phyloP scores from a whole-genome alignment of 345 rosid genomes.

The Mangifera indica region DNA sequence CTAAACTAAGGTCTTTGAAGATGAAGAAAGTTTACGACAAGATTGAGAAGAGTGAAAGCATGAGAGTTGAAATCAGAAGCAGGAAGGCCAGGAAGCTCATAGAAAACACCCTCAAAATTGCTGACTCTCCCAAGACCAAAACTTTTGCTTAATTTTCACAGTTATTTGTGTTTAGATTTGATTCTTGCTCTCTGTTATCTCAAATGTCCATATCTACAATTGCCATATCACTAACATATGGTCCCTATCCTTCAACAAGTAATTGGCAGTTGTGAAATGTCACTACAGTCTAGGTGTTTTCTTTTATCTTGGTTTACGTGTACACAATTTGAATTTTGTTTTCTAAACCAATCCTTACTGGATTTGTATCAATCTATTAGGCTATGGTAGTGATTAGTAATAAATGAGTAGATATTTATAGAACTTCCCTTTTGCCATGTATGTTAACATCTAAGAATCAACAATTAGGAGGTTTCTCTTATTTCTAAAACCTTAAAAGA shows the following conservation, averaged over 20 bases:
- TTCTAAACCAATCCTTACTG: no score
- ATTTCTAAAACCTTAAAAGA: no score
- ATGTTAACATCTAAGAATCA: no score
- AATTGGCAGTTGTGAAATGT: no score
- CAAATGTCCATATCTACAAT: neutral
- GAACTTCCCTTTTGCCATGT: no score
- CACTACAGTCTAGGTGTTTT: no score
- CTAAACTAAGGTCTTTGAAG: conserved; percentile 62
- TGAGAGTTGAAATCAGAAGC: conserved; percentile 85
- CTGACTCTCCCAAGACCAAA: conserved; percentile 65
- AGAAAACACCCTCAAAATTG: conserved; percentile 66
- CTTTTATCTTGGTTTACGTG: no score
- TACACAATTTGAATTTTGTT: no score
- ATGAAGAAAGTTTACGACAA: conserved; percentile 62
- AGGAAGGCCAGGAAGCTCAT: conserved; percentile 76
- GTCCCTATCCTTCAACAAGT: neutral
- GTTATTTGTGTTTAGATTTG: neutral
- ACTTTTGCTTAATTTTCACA: conserved; percentile 29
- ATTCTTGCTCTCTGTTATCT: neutral
- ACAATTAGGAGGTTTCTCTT: no score
- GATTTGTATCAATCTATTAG: no score
- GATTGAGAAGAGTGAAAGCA: conserved; percentile 94
- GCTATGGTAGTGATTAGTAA: no score
- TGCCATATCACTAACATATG: conserved; percentile 8
- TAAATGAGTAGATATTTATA: no score